phyloP scores from a whole-genome alignment of 768 basidiomycete species.

The Lentinula lateritia region DNA sequence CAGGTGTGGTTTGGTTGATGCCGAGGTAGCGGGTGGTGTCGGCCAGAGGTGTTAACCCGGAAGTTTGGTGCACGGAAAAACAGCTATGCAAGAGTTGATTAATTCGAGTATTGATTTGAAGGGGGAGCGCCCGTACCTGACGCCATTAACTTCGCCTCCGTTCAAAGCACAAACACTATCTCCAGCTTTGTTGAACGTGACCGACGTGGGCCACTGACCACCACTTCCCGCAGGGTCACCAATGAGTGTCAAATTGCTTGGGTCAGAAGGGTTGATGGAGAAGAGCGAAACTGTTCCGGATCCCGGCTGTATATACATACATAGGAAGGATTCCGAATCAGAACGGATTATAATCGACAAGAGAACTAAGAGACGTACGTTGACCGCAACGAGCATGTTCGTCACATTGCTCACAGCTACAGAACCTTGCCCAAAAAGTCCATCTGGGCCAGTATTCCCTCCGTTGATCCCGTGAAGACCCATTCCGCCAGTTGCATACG shows the following conservation, averaged over 20 bases:
- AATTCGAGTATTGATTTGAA: background rate
- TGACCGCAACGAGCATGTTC: conserved; percentile 15
- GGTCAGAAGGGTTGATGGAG: conserved; percentile 24
- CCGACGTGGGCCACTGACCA: conserved; percentile 32
- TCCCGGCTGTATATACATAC: conserved; percentile 21
- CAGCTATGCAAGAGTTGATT: conserved; percentile 11
- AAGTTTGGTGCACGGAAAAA: conserved; percentile 33
- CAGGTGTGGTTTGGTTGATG: conserved; percentile 46
- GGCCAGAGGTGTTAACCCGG: conserved; percentile 24
- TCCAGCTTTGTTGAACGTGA: conserved; percentile 25
- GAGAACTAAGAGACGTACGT: conserved; percentile 7
- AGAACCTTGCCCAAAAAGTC: conserved; percentile 19
- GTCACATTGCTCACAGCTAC: conserved; percentile 13
- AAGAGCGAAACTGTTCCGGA: conserved; percentile 32
- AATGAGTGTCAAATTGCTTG: conserved; percentile 21
- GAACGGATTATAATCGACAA: background rate
- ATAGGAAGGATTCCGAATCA: background rate
- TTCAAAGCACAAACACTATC: conserved; percentile 28
- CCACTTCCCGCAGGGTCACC: conserved; percentile 26
- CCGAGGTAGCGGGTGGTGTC: conserved; percentile 36
- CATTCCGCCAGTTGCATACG: conserved; percentile 10
- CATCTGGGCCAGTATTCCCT: conserved; percentile 14
- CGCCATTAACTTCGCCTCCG: conserved; percentile 28
- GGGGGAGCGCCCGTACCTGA: conserved; percentile 16
- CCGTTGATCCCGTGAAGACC: conserved; percentile 15